Conservation (phyloP, 805 yeast species). For the Kluyveromyces siamensis region DNA sequence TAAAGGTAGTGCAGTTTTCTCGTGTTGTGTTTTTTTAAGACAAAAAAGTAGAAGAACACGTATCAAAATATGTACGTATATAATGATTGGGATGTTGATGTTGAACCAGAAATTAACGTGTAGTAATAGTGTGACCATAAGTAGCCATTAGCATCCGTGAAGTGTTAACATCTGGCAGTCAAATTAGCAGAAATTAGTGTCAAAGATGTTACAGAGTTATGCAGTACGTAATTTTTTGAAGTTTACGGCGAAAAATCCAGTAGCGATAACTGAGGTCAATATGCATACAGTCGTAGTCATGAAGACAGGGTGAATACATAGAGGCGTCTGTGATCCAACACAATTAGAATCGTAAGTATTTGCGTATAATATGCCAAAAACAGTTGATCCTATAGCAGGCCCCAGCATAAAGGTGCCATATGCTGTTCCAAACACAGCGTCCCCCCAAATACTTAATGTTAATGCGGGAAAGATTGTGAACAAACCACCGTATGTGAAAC, state of each 20-base stretch:
- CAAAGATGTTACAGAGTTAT: neutral
- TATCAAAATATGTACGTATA: neutral
- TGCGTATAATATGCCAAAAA: slow-evolving; percentile 67
- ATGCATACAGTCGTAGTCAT: neutral
- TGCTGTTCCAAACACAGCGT: slow-evolving; percentile 79
- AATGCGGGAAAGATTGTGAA: slow-evolving; percentile 84
- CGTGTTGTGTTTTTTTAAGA: neutral
- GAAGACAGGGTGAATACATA: neutral
- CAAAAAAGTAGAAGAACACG: neutral
- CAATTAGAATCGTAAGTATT: slow-evolving; percentile 41
- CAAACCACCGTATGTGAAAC: slow-evolving; percentile 70
- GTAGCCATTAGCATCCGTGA: too few relatives aligned
- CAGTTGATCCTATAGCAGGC: slow-evolving; percentile 73
- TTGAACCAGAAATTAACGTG: too few relatives aligned
- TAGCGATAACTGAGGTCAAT: neutral
- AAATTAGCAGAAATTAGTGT: neutral
- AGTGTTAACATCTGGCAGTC: too few relatives aligned
- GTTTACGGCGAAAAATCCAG: neutral
- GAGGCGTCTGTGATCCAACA: neutral
- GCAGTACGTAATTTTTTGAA: neutral
- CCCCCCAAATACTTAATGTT: slow-evolving; percentile 79
- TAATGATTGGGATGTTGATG: neutral
- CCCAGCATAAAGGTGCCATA: slow-evolving; percentile 89
- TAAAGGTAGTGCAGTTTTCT: neutral
- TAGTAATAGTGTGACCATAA: too few relatives aligned